Evolutionary conservation across 768 basidiomycete genomes (phyloP).

Genomic region (Paxillus rubicundulus): DNA sequence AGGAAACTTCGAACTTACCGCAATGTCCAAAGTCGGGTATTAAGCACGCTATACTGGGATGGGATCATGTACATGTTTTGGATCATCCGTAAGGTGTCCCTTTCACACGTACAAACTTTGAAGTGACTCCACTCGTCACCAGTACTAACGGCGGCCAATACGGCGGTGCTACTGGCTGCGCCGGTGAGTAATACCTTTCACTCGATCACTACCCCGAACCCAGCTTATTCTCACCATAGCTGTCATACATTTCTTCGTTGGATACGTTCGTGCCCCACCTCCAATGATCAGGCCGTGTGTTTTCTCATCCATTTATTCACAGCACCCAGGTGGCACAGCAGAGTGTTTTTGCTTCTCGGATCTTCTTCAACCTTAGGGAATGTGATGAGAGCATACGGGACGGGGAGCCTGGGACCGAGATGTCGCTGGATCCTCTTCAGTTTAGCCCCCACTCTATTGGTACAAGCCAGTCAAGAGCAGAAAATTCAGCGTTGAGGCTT

Average conservation of each 20-base stretch:
- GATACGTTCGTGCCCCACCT: constrained; percentile 20
- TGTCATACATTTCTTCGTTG: constrained; percentile 13
- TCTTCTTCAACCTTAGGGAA: constrained; percentile 27
- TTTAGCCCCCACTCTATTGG: background rate
- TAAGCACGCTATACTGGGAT: constrained; percentile 27
- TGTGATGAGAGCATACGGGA: constrained; percentile 6
- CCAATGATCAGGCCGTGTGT: too few species aligned
- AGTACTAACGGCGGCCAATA: constrained; percentile 16
- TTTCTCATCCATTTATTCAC: constrained; percentile 9
- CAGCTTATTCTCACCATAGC: background rate
- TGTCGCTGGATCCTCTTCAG: constrained; percentile 10
- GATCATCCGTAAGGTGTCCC: constrained; percentile 14
- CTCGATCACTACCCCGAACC: too few species aligned
- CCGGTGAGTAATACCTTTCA: constrained; percentile 13
- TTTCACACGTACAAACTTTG: background rate
- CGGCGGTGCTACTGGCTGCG: constrained; percentile 15
- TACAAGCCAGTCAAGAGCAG: background rate
- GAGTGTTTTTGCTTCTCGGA: constrained; percentile 24
- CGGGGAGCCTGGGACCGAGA: background rate
- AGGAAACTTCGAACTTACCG: constrained; percentile 24
- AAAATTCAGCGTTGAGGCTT: background rate
- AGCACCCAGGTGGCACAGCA: constrained; percentile 30
- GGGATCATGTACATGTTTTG: constrained; percentile 27
- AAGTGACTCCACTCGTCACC: background rate
- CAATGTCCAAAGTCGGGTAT: constrained; percentile 7